Percentiles rank a stretch among this genome's conserved stretches.
phyloP scores from a whole-genome alignment of 108 stramenopile genomes.

The Bacterosira constricta region DNA sequence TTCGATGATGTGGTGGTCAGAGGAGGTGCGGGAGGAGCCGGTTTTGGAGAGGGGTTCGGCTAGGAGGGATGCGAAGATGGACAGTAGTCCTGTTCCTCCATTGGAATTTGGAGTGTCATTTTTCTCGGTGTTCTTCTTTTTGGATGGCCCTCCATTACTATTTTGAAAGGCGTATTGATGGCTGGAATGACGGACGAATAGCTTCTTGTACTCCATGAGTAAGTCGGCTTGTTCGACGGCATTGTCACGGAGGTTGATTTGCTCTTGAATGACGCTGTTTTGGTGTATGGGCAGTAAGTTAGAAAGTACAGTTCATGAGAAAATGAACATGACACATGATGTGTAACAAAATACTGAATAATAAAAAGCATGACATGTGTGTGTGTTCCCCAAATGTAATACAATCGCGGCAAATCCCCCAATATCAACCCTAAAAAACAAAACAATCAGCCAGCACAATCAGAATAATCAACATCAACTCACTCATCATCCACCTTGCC shows the following conservation, averaged over 20 bases:
- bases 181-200: constrained; percentile 62
- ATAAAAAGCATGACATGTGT: too few relatives aligned
- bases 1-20: constrained; percentile 87
- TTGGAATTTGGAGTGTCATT: background rate
- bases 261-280: constrained; percentile 61
- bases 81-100: constrained; percentile 57
- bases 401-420: too few relatives aligned
- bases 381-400: too few relatives aligned
- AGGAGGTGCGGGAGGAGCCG: constrained; percentile 62
- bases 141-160: constrained; percentile 7
- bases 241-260: constrained; percentile 82
- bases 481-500: constrained; percentile 50
- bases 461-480: too few relatives aligned
- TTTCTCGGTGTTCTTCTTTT: constrained; percentile 10
- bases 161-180: constrained; percentile 52
- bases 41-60: constrained; percentile 78
- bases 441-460: background rate
- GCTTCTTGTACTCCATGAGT: constrained; percentile 80
- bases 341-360: too few relatives aligned
- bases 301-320: too few relatives aligned
- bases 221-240: constrained; percentile 75
- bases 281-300: background rate
- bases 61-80: constrained; percentile 80
- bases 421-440: background rate
- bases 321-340: too few relatives aligned